Conservation (phyloP, 768 basidiomycete genomes). For the Pulveroboletus sp. region DNA sequence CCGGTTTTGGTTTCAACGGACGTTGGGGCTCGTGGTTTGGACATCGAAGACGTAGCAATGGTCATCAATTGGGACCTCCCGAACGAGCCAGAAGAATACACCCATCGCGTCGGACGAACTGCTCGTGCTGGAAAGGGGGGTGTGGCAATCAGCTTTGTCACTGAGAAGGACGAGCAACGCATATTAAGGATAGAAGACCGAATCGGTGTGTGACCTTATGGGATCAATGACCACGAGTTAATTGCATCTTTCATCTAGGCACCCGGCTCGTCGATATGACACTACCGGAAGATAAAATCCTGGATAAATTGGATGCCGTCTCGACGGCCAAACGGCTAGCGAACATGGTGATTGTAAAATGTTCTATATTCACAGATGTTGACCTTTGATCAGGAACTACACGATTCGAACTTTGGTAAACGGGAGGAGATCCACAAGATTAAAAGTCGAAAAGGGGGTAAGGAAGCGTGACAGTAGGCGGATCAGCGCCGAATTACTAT, state of each 20-base stretch:
- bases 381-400: slow-evolving; percentile 56
- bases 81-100: slow-evolving; percentile 85
- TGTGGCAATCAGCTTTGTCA: slow-evolving; percentile 89
- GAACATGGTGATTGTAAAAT: slow-evolving; percentile 64
- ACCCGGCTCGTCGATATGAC: slow-evolving; percentile 70
- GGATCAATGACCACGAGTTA: neutral
- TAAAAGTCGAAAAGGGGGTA: slow-evolving; percentile 39
- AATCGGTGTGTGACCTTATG: slow-evolving; percentile 57
- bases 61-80: slow-evolving; percentile 98
- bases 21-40: slow-evolving; percentile 91
- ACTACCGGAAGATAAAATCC: slow-evolving; percentile 74
- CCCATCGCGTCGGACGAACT: slow-evolving; percentile 92
- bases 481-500: slow-evolving; percentile 1
- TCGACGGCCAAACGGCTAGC: slow-evolving; percentile 90
- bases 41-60: slow-evolving; percentile 94
- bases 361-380: slow-evolving; percentile 1
- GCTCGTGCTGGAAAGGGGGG: slow-evolving; percentile 89
- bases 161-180: slow-evolving; percentile 85
- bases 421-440: slow-evolving; percentile 78
- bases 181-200: slow-evolving; percentile 80
- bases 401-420: slow-evolving; percentile 86
- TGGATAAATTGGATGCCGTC: slow-evolving; percentile 84
- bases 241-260: slow-evolving; percentile 43
- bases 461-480: neutral
- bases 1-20: slow-evolving; percentile 94